Base-by-base conservation (phyloP, 495 filamentous ascomycete species). In the Xylaria grammica region DNA sequence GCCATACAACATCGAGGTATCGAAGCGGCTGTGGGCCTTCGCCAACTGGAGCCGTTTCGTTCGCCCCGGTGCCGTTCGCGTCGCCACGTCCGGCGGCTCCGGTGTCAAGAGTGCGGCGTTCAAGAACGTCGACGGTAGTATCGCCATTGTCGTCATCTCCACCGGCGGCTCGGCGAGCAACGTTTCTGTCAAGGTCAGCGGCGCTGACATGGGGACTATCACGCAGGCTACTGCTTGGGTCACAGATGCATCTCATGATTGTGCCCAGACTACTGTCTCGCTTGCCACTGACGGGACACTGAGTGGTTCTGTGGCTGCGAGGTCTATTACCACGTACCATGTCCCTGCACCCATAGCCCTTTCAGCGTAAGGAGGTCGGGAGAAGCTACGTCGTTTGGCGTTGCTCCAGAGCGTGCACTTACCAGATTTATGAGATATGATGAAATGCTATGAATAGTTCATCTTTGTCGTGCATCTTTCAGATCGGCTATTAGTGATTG, bases 21-120 rank as follows among this genome's bases (percentile, higher is more conserved):
- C 78, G 27, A 76, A 77, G 63, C 72, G 83, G 0, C 75, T 86
- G 19, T 87, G 84, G 84, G 83, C 83, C 7, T 81, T 85, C 63
- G 85, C 84, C 27, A 78, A 80, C 63, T 84, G 75, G 69, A 70
- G 61, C 19, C 72, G 81, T 27, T 85, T 81, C 71, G 79, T 85
- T 49, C 75, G 79, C 0, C 82, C 81, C 1, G 84, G 84, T 0
- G 82, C 85, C 11, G 61, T 77, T 3, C 65, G 82, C 20, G 68
- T 83, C 17, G 77, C 66, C 11, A 74, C 73, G 32, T 51, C 67
- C 4, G 76, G 72, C 32, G 70, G 70, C 26, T 48, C 27, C n/a
- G 67, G 75, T 44, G 68, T 86, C 20, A 75, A 75, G 56, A 77
- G 75, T 49, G 80, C 79, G 36, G 83, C 85, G 0, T 87, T 84